Conservation (phyloP, 768 basidiomycete genomes). For the Mycena sanguinolenta region DNA sequence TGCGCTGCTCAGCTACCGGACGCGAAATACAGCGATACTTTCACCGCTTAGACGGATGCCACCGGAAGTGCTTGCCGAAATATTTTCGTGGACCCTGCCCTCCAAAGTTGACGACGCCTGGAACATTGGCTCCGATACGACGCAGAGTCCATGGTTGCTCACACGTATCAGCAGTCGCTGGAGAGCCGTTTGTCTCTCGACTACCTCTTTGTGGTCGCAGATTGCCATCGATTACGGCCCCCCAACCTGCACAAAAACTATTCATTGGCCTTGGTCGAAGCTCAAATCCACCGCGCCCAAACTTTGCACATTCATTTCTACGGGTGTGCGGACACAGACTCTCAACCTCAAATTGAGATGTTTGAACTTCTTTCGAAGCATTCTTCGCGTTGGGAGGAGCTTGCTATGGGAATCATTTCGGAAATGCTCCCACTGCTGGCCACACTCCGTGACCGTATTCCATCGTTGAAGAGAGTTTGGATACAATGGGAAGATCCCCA, state of each 20-base stretch:
- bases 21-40: not conserved
- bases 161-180: not conserved
- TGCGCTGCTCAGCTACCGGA: not conserved
- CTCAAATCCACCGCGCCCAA: not conserved
- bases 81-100: too few species aligned
- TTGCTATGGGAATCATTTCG: not conserved
- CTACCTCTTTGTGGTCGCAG: conserved; percentile 12
- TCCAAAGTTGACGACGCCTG: not conserved
- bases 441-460: not conserved
- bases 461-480: not conserved
- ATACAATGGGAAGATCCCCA: not conserved
- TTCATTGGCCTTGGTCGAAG: not conserved
- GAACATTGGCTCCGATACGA: not conserved
- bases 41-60: too few species aligned
- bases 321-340: not conserved
- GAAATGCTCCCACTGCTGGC: not conserved
- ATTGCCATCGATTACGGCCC: not conserved
- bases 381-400: conserved; percentile 11
- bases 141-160: conserved; percentile 16
- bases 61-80: conserved; percentile 13
- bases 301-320: conserved; percentile 11
- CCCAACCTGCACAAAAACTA: not conserved
- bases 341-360: not conserved
- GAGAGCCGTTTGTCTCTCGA: too few species aligned
- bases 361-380: not conserved